A percentile compares a stretch with the other conserved stretches of the same genome.
Evolutionary conservation across 345 rosid species (phyloP).

Genomic region (Carallia brachiata): DNA sequence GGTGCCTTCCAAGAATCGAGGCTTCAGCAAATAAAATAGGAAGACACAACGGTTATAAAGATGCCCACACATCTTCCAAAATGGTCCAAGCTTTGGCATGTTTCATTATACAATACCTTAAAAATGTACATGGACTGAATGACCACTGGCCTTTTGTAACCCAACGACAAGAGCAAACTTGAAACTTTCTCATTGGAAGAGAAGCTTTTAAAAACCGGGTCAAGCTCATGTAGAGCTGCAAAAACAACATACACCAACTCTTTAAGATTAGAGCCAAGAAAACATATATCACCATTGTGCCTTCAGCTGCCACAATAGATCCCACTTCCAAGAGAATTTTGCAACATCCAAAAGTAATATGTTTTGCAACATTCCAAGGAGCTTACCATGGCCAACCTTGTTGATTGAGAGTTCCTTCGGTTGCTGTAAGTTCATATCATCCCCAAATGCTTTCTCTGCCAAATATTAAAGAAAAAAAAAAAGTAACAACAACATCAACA

Average conservation of each 20-base stretch:
- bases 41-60: no score
- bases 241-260: slow-evolving; percentile 11
- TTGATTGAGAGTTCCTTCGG: slow-evolving; percentile 82
- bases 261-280: slow-evolving; percentile 3
- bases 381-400: slow-evolving; percentile 94
- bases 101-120: slow-evolving; percentile 44
- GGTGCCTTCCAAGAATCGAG: no score
- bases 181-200: slow-evolving; percentile 61
- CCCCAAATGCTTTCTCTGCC: slow-evolving; percentile 87
- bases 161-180: slow-evolving; percentile 60
- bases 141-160: slow-evolving; percentile 68
- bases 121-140: slow-evolving; percentile 96
- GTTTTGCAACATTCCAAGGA: background rate
- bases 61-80: background rate
- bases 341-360: background rate
- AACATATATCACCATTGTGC: background rate
- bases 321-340: slow-evolving; percentile 7
- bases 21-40: no score
- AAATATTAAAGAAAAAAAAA: background rate
- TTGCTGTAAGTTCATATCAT: slow-evolving; percentile 74
- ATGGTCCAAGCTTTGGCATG: background rate
- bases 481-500: no score
- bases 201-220: slow-evolving; percentile 65
- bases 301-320: background rate
- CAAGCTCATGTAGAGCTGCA: slow-evolving; percentile 86